Evolutionary conservation across 2,329 filamentous ascomycete genomes (phyloP).

Genomic region (Pseudocercospora fuligena): DNA sequence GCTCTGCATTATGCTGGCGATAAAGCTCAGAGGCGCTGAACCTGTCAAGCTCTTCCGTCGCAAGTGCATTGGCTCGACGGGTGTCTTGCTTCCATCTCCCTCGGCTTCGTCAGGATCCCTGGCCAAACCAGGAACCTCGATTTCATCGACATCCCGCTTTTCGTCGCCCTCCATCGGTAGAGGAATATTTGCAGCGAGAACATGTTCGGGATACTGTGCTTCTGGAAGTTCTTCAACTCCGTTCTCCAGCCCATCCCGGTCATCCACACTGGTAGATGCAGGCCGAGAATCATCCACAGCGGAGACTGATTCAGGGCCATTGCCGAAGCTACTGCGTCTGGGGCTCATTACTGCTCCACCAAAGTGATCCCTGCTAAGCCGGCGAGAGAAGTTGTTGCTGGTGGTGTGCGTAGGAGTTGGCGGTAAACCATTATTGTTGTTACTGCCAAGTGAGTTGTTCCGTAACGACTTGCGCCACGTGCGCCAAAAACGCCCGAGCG

Average conservation of each 20-base stretch:
- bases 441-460: constrained; percentile 20
- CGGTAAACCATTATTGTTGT: constrained; percentile 18
- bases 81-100: constrained; percentile 9
- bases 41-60: constrained; percentile 34
- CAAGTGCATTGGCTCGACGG: constrained; percentile 28
- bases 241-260: constrained; percentile 14
- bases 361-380: constrained; percentile 25
- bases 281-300: constrained; percentile 29
- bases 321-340: constrained; percentile 31
- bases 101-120: constrained; percentile 66
- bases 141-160: constrained; percentile 74
- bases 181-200: constrained; percentile 65
- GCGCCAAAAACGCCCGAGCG: constrained; percentile 87
- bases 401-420: constrained; percentile 21
- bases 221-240: constrained; percentile 40
- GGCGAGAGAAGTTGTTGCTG: constrained; percentile 25
- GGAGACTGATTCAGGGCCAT: constrained; percentile 28
- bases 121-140: constrained; percentile 75
- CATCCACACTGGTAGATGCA: constrained; percentile 23
- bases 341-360: constrained; percentile 25
- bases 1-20: constrained; percentile 2
- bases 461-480: constrained; percentile 90
- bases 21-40: constrained; percentile 12
- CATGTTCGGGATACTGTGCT: constrained; percentile 44
- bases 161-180: constrained; percentile 66